Base-by-base conservation (phyloP, 257 asterid genomes). In the Solanum phureja region DNA sequence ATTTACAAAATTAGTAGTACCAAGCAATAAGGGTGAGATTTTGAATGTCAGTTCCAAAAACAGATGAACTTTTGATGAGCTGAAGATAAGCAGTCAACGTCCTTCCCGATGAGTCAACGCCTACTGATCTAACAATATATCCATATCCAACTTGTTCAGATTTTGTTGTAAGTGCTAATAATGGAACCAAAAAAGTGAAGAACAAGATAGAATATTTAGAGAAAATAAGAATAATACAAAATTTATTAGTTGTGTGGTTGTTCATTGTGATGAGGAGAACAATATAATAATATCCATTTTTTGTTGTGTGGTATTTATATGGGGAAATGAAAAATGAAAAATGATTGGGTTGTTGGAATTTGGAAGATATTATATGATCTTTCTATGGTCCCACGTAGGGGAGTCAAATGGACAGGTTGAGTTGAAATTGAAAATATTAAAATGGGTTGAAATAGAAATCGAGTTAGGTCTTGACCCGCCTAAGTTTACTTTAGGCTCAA, bases 121-220 rank as follows among this genome's bases (percentile, higher is more conserved):
- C 34, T 14, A 75, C 21, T 23, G 90, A 87, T 73, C 52, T 27
- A 18, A 90, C 75, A 29, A 12, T 49, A 75, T 90, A 90, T 1
- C 92, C 92, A 72, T 46, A 82, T 66, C 91, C 90, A 84, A 44
- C 37, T 79, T 21, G 66, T 79, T 79, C 84, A 27, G 84, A 52
- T 42, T 44, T 79, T 79, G 84, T 42, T 13, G 24, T 0, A 68
- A 68, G 19, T 77, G 60, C 29, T 74, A 37, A 21, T 4, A 33
- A 33, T 18, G 49, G 49, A 74, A 13, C 16, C 84, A 44, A 79
- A 3, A 79, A 79, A 79, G 4, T 79, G 40, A 42, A 79, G 62
- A 42, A 79, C 24, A 44, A 13, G 13, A 79, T 27, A 1, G 38
- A 19, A 35, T 7, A 74, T 21, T 74, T 76, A 14, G 34, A 27